These are phyloP conservation scores for Ganoderma sinense DNA, from an alignment of 1,284 basidiomycete genomes.

Conservation along the genomic window DNA sequence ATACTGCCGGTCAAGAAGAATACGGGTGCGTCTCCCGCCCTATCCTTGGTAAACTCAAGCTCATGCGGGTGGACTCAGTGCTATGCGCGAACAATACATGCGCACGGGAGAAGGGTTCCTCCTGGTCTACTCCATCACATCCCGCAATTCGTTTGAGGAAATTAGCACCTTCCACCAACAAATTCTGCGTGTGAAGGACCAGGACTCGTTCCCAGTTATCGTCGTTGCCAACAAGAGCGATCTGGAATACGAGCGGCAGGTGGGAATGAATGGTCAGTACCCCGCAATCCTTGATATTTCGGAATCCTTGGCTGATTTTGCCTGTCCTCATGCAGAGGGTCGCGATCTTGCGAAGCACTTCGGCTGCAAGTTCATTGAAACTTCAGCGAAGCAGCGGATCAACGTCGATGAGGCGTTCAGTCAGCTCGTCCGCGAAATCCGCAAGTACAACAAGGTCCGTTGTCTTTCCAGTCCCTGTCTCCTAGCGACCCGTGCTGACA, in stretches of 20 bases:
- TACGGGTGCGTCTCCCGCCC: slow-evolving; percentile 81
- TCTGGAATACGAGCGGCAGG: slow-evolving; percentile 97
- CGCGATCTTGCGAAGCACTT: slow-evolving; percentile 97
- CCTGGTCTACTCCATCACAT: slow-evolving; percentile 98
- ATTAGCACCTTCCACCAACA: slow-evolving; percentile 98
- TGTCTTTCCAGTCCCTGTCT: not conserved
- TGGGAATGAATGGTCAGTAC: slow-evolving; percentile 89
- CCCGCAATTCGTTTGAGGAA: slow-evolving; percentile 97
- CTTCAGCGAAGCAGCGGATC: slow-evolving; percentile 97
- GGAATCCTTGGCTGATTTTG: slow-evolving; percentile 11
- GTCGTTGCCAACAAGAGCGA: slow-evolving; percentile 99
- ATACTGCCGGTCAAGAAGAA: slow-evolving; percentile 99
- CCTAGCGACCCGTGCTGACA: slow-evolving; percentile 6
- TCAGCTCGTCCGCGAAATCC: slow-evolving; percentile 95
- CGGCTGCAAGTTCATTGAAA: slow-evolving; percentile 97
- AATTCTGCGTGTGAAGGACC: slow-evolving; percentile 96
- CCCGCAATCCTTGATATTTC: not conserved
- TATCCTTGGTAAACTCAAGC: not conserved
- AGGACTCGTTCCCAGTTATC: slow-evolving; percentile 97
- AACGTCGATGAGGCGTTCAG: slow-evolving; percentile 99
- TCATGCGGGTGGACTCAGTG: slow-evolving; percentile 54
- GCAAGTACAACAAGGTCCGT: slow-evolving; percentile 91
- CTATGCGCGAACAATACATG: slow-evolving; percentile 99
- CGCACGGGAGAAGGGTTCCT: slow-evolving; percentile 98
- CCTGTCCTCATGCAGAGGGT: slow-evolving; percentile 73